Percentiles rank a stretch among this genome's conserved stretches.
Conservation (phyloP, 345 rosid genomes). For the Ceriops zippeliana region DNA sequence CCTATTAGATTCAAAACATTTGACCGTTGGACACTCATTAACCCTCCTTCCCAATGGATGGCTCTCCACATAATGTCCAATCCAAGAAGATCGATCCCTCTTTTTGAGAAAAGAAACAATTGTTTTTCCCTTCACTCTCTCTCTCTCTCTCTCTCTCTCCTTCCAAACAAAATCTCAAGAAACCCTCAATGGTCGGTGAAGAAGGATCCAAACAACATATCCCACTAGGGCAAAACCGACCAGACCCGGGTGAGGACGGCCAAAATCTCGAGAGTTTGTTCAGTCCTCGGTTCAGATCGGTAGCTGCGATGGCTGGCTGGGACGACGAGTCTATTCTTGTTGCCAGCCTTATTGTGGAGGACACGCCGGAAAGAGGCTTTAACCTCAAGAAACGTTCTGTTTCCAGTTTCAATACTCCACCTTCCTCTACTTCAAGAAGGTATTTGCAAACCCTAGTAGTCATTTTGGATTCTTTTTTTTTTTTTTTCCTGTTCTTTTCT, state of each 20-base stretch:
- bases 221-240: constrained; percentile 26
- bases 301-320: constrained; percentile 97
- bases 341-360: constrained; percentile 76
- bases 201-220: constrained; percentile 30
- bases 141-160: neutral
- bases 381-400: constrained; percentile 62
- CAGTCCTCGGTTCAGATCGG: constrained; percentile 82
- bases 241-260: constrained; percentile 24
- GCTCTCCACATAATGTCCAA: neutral
- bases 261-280: constrained; percentile 40
- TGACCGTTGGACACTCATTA: constrained; percentile 15
- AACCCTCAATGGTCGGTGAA: constrained; percentile 42
- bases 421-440: constrained; percentile 71
- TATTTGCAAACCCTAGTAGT: constrained; percentile 8
- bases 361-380: constrained; percentile 68
- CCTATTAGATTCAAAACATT: neutral
- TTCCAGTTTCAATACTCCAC: constrained; percentile 55
- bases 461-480: neutral
- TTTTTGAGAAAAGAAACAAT: neutral
- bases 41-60: neutral
- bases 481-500: neutral
- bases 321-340: constrained; percentile 78
- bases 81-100: neutral
- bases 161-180: neutral
- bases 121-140: neutral